Conservation (phyloP, 805 yeast species). For the Monosporozyma yasuniensis region DNA sequence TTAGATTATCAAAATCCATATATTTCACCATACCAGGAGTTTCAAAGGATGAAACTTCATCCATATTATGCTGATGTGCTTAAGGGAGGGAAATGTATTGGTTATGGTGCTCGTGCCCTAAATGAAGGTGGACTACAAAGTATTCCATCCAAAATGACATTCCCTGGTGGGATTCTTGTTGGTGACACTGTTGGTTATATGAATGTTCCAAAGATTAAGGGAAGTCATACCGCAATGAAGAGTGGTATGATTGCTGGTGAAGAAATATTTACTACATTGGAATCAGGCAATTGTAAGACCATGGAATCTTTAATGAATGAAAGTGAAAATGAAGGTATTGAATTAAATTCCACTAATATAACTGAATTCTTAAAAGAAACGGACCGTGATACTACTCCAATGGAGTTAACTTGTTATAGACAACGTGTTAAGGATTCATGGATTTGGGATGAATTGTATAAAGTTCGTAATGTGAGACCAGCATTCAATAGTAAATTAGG, state of each 20-base stretch:
- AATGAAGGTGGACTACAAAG: constrained; percentile 97
- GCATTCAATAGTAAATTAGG: constrained; percentile 76
- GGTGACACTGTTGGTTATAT: constrained; percentile 96
- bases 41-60: constrained; percentile 88
- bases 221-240: constrained; percentile 96
- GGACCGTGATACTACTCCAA: background rate
- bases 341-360: background rate
- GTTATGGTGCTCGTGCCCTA: constrained; percentile 92
- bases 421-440: constrained; percentile 63
- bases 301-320: background rate
- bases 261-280: constrained; percentile 36
- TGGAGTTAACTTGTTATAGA: constrained; percentile 54
- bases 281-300: background rate
- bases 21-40: constrained; percentile 91
- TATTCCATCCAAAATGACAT: constrained; percentile 67
- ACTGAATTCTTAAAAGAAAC: background rate
- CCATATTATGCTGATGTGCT: constrained; percentile 69
- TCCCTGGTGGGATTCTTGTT: constrained; percentile 94
- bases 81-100: constrained; percentile 83
- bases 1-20: constrained; percentile 92
- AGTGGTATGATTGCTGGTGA: constrained; percentile 95
- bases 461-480: constrained; percentile 87
- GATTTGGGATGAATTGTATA: constrained; percentile 75
- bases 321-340: background rate
- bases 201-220: constrained; percentile 96